Percentiles rank a stretch among this genome's conserved stretches.
phyloP scores from a whole-genome alignment of 441 rosid genomes.

The Populus trichocarpa region DNA sequence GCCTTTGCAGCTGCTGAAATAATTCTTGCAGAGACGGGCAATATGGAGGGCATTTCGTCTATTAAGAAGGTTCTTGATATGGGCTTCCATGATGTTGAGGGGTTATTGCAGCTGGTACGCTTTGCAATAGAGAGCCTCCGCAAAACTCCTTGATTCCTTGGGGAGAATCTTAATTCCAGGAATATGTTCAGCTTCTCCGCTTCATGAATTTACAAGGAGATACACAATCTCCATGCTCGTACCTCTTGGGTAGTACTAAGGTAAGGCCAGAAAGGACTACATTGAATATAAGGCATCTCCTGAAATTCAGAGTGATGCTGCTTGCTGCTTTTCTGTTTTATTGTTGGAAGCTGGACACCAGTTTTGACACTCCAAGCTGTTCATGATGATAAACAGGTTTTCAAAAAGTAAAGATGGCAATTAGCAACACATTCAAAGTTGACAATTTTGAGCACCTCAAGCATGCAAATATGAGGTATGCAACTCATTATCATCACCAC shows the following conservation, averaged over 20 bases:
- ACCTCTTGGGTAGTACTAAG: background rate
- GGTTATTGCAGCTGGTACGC: constrained; percentile 46
- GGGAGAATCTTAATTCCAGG: background rate
- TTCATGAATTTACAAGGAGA: background rate
- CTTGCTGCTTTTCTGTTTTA: background rate
- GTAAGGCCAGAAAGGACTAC: background rate
- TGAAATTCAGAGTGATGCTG: background rate
- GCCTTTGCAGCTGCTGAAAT: constrained; percentile 44
- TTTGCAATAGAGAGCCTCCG: constrained; percentile 32
- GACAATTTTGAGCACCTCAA: background rate
- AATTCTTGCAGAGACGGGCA: constrained; percentile 30
- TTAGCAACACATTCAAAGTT: background rate
- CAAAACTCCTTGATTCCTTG: background rate
- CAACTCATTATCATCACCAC: background rate
- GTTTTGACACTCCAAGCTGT: background rate
- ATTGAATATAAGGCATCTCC: background rate
- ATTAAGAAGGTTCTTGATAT: constrained; percentile 53
- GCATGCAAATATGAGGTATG: background rate
- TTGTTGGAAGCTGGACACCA: background rate
- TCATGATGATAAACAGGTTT: background rate
- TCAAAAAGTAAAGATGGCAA: background rate
- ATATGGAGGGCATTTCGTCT: constrained; percentile 34
- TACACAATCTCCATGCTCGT: background rate
- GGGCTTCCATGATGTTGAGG: constrained; percentile 63
- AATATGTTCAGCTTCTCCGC: background rate